Percentiles rank a stretch among this genome's conserved stretches.
phyloP scores from a whole-genome alignment of 257 asterid species.

The Penstemon davidsonii region DNA sequence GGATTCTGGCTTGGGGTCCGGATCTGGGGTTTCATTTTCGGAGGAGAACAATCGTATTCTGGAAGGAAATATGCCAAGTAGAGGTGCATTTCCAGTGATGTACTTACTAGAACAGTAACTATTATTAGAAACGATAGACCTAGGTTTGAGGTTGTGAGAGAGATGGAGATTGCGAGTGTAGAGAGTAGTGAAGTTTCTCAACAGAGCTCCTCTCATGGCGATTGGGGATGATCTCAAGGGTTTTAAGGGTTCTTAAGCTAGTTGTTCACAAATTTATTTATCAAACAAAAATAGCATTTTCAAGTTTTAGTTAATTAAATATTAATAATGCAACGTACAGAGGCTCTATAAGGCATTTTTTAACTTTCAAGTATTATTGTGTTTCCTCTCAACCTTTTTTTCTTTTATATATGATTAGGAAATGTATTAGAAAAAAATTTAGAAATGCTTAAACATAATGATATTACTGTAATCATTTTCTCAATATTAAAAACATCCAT shows the following conservation, averaged over 20 bases:
- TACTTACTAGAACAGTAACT: background rate
- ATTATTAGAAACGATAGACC: conserved; percentile 13
- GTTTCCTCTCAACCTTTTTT: no score
- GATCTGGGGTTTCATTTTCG: conserved; percentile 40
- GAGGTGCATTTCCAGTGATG: conserved; percentile 23
- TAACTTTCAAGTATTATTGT: no score
- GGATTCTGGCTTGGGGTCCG: conserved; percentile 30
- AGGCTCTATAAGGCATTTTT: no score
- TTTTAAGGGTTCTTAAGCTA: conserved; percentile 22
- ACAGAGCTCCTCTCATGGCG: conserved; percentile 63
- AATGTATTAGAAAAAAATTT: no score
- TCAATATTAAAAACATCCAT: no score
- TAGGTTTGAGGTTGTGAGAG: conserved; percentile 30
- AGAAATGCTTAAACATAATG: no score
- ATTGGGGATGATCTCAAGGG: conserved; percentile 33
- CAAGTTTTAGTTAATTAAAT: no score
- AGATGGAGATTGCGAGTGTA: conserved; percentile 44
- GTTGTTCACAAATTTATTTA: no score
- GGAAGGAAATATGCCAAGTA: conserved; percentile 29
- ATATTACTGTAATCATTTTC: no score
- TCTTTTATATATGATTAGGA: no score
- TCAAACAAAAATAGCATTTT: no score
- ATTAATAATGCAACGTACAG: no score
- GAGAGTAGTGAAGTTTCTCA: conserved; percentile 42
- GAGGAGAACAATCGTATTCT: conserved; percentile 54